Evolutionary conservation across 2,329 filamentous ascomycete species (phyloP), one percentile per base, ranked within the genome.

Genomic region (Tympanopsis confertula): DNA sequence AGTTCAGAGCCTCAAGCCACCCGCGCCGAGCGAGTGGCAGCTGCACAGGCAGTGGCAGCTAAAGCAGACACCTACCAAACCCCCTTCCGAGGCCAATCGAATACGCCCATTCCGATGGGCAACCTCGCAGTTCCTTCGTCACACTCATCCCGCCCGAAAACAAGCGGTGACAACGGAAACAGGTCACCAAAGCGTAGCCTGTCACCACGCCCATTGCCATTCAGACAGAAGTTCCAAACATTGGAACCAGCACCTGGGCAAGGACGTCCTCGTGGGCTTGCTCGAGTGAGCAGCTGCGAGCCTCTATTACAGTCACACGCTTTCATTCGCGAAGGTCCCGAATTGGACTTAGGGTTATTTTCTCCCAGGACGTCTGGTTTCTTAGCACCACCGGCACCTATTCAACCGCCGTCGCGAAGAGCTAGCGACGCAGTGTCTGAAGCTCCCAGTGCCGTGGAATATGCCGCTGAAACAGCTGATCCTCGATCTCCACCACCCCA

Each of bases 401-500:
- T 33, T 7, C 30, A 10, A 7, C 15, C 10, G 7, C 30, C 10
- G 30, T 12, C 17, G 30, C 10, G 30, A 13, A 7, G 30, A 7
- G 17, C 15, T 33, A 15, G 30, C 7, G 30, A 15, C 15, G 12
- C 17, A 41, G 44, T 56, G 14, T 48, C 53, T 3, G 43, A 40
- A 22, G 39, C 43, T 15, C 26, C 41, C 12, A 39, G 37, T 13
- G 28, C 46, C 13, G 35, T 42, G 20, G 43, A 39, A 33, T 50
- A 46, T 42, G 47, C 44, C 19, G 42, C 43, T 15, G 41, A 48
- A 41, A 41, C 49, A 19, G 49, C 49, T 5, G 59, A 62, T 46
- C 59, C 59, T 19, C 49, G 59, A 38, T 62, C 59, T n/a, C 59
- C 59, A 26, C 56, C 58, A 13, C 51, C 30, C n/a, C n/a, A n/a